Percentiles rank a stretch among this genome's conserved stretches.
These are phyloP conservation scores for Trapa incisa DNA, from an alignment of 345 rosid genomes.

Conservation along the genomic window DNA sequence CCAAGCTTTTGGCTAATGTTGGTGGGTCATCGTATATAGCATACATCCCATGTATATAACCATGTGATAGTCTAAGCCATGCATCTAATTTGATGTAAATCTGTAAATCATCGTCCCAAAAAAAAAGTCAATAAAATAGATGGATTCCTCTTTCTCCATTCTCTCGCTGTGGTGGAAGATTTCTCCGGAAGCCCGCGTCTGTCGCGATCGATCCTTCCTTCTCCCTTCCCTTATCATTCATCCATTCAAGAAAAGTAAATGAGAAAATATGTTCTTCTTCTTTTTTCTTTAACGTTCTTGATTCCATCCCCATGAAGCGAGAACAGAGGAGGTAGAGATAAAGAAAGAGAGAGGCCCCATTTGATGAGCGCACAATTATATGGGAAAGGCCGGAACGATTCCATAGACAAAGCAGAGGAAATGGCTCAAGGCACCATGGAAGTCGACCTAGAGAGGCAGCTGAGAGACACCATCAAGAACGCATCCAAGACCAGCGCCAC, in stretches of 20 bases:
- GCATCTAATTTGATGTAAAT: no score
- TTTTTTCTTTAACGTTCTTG: no score
- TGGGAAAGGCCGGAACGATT: neutral
- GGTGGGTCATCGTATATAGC: no score
- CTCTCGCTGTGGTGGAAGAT: neutral
- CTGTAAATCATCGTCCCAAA: no score
- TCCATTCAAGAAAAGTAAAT: neutral
- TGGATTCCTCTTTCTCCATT: neutral
- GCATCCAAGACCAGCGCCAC: constrained; percentile 2
- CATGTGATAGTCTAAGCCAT: no score
- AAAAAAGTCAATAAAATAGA: no score
- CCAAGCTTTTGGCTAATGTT: no score
- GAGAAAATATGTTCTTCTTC: no score
- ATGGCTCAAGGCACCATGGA: neutral
- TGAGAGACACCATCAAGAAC: constrained; percentile 11
- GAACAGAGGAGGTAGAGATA: no score
- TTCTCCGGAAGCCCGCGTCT: constrained; percentile 1
- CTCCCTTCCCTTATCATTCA: neutral
- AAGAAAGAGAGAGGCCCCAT: no score
- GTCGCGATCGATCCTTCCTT: neutral
- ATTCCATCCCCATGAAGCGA: no score
- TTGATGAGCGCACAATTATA: neutral
- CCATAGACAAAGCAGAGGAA: neutral
- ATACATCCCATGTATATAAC: no score
- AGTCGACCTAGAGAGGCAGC: constrained; percentile 13